Evolutionary conservation across 2,329 filamentous ascomycete genomes (phyloP), one percentile per base, ranked within the genome.

Genomic region (Metarhizium anisopliae): DNA sequence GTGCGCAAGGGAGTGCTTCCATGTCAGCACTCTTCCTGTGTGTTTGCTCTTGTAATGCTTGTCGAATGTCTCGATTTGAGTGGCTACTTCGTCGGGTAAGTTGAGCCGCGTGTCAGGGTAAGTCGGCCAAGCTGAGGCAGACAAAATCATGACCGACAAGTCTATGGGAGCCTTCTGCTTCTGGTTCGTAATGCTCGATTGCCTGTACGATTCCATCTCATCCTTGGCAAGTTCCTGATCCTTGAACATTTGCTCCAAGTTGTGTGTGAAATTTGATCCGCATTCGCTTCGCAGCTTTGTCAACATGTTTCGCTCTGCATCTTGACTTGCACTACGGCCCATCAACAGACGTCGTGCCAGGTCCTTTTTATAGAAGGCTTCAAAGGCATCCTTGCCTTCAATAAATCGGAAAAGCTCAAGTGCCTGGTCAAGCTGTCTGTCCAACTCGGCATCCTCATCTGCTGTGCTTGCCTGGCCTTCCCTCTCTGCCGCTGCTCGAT

Each of bases 351-450:
- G 83, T 16, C 92, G 83, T 1, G 95, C 93, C 52, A 99, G 80
- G 66, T 97, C 94, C 66, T 94, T 95, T 77, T 99, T 99, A 80
- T 99, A 99, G 68, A 99, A 99, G 1, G 94, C 93, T 69, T 99
- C 94, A 60, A 99, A 99, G 0, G 96, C 89, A 55, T 95, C 93
- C 70, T 99, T 99, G 61, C 94, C 94, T 67, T 97, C 87, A 38
- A 99, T 90, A 69, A 97, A 97, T 5, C 95, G 84, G 79, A 99
- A 99, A 4, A 99, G 77, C 69, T 97, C 93, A 2, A 99, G 77
- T 0, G 90, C 92, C 66, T 95, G 89, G 63, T 99, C 92, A 11
- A 99, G 79, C 68, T 97, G 94, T 42, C 87, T 84, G 65, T 96
- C 91, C 57, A 99, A 82, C 69, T 96, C 91, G 0, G 87, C 86